Conservation (phyloP, 768 basidiomycete species). For the Podaxis sp. region DNA sequence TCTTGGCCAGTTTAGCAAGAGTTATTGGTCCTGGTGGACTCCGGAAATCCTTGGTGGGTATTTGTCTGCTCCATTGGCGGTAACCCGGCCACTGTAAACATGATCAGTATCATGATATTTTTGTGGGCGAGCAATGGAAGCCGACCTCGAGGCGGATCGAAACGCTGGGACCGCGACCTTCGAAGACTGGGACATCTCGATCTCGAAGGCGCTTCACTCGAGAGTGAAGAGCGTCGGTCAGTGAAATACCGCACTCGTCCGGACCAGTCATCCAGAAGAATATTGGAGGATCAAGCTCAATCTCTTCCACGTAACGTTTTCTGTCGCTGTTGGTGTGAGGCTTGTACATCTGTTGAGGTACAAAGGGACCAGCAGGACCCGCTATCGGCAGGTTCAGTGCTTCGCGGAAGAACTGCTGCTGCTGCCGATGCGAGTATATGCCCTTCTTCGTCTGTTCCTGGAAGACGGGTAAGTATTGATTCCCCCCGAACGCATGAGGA, state of each 20-base stretch:
- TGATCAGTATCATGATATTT: slow-evolving; percentile 5
- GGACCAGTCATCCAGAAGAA: slow-evolving; percentile 58
- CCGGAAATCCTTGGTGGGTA: slow-evolving; percentile 79
- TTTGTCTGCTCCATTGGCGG: slow-evolving; percentile 75
- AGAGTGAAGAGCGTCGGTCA: slow-evolving; percentile 64
- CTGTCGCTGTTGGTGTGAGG: slow-evolving; percentile 78
- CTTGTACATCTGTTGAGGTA: slow-evolving; percentile 72
- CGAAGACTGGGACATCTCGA: slow-evolving; percentile 68
- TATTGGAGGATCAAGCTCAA: slow-evolving; percentile 61
- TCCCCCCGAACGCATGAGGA: neutral
- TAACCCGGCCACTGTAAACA: slow-evolving; percentile 74
- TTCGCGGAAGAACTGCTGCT: slow-evolving; percentile 43
- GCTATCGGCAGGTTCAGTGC: slow-evolving; percentile 37
- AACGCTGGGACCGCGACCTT: slow-evolving; percentile 74
- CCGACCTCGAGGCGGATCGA: slow-evolving; percentile 76
- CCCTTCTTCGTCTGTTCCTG: slow-evolving; percentile 25
- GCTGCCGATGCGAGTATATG: slow-evolving; percentile 43
- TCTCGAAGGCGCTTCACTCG: slow-evolving; percentile 53
- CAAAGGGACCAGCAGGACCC: slow-evolving; percentile 43
- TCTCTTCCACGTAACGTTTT: slow-evolving; percentile 74
- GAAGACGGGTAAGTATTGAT: slow-evolving; percentile 11
- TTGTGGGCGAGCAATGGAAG: neutral
- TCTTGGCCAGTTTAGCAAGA: slow-evolving; percentile 73
- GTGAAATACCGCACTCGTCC: slow-evolving; percentile 57
- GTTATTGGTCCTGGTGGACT: slow-evolving; percentile 80